phyloP scores from a whole-genome alignment of 1,139 yeast species.

The Debaryomyces nepalensis region DNA sequence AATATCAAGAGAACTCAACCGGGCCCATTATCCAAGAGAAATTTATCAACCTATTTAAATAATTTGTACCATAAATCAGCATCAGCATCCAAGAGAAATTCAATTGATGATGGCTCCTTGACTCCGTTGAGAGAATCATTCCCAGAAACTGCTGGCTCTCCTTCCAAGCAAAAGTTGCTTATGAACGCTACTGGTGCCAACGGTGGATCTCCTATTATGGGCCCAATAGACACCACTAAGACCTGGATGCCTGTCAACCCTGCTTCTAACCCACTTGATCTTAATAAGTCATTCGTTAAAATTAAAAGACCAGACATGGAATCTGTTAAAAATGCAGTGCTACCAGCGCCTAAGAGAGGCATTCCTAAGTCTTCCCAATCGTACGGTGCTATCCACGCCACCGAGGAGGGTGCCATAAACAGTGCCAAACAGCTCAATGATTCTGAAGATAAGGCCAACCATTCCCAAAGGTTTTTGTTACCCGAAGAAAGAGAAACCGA shows the following conservation, averaged over 20 bases:
- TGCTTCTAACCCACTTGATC: constrained; percentile 81
- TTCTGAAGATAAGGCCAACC: constrained; percentile 2
- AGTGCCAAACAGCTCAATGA: constrained; percentile 30
- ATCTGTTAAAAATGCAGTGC: constrained; percentile 29
- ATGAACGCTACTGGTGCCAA: constrained; percentile 6
- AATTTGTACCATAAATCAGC: constrained; percentile 51
- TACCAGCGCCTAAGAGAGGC: constrained; percentile 18
- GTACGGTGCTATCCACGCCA: constrained; percentile 50
- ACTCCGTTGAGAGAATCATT: constrained; percentile 15
- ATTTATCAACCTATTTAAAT: constrained; percentile 70
- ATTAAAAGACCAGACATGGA: constrained; percentile 58
- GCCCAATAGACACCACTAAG: constrained; percentile 22
- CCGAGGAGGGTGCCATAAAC: constrained; percentile 56
- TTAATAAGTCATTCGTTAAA: constrained; percentile 70
- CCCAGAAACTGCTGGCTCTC: constrained; percentile 7
- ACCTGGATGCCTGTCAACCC: constrained; percentile 64
- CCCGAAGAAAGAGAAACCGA: constrained; percentile 37
- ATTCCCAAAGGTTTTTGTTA: constrained; percentile 25
- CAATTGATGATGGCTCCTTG: constrained; percentile 31
- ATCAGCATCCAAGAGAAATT: constrained; percentile 41
- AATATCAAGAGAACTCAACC: constrained; percentile 83
- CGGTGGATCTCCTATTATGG: constrained; percentile 21
- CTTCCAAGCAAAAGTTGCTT: constrained; percentile 8
- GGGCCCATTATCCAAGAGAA: constrained; percentile 80
- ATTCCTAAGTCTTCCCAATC: constrained; percentile 1